A percentile compares a stretch with the other conserved stretches of the same genome.
Evolutionary conservation across 768 basidiomycete species (phyloP).

Genomic region (Serendipita sp.): DNA sequence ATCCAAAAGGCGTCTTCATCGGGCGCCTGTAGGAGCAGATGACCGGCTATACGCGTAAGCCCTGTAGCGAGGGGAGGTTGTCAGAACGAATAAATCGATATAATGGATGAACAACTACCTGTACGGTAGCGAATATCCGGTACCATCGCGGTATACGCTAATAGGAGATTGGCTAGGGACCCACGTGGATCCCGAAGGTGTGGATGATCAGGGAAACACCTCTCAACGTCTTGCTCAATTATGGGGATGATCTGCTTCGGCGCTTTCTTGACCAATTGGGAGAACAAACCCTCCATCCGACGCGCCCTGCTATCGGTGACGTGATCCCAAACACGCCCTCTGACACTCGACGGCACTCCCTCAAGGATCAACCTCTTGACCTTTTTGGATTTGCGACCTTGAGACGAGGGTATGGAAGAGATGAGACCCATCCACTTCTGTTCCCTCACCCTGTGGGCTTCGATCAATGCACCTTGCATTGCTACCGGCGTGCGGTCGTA

Average conservation of each 20-base stretch:
- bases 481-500: not conserved
- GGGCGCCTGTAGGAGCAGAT: conserved; percentile 55
- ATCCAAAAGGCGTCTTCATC: conserved; percentile 90
- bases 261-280: conserved; percentile 41
- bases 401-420: conserved; percentile 36
- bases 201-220: conserved; percentile 37
- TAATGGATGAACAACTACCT: conserved; percentile 27
- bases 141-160: conserved; percentile 74
- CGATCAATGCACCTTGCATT: conserved; percentile 16
- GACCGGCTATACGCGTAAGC: conserved; percentile 52
- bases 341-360: conserved; percentile 66
- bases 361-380: conserved; percentile 56
- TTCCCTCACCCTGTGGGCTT: conserved; percentile 63
- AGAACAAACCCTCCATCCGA: conserved; percentile 52
- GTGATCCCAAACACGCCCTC: conserved; percentile 74
- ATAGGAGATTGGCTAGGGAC: conserved; percentile 39
- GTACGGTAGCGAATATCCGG: conserved; percentile 57
- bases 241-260: conserved; percentile 32
- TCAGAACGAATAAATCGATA: not conserved
- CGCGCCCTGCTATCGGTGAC: conserved; percentile 63
- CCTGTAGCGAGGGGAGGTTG: conserved; percentile 26
- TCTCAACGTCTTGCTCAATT: conserved; percentile 44
- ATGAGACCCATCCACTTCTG: conserved; percentile 44
- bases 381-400: conserved; percentile 67
- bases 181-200: conserved; percentile 38